Conservation (phyloP, 164 flowering plant species). For the Piper longum region DNA sequence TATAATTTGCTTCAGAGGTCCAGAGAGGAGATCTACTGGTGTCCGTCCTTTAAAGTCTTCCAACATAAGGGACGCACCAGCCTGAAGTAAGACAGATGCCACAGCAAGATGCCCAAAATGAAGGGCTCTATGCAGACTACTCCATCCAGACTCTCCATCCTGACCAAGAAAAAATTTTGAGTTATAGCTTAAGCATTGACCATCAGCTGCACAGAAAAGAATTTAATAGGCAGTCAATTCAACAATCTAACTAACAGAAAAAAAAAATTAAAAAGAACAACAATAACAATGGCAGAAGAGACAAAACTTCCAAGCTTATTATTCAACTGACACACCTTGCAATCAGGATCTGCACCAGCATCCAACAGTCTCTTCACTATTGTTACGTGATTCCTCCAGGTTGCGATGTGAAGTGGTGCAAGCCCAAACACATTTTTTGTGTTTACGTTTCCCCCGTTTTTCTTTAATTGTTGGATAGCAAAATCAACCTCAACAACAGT, state of each 20-base stretch:
- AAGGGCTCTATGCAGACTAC: slow-evolving; percentile 92
- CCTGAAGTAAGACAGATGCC: slow-evolving; percentile 72
- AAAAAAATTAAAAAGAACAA: neutral
- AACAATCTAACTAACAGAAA: neutral
- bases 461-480: slow-evolving; percentile 56
- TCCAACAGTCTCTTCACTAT: slow-evolving; percentile 74
- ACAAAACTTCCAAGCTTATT: too few species aligned
- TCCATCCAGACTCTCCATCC: slow-evolving; percentile 99
- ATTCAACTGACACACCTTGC: slow-evolving; percentile 47
- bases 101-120: slow-evolving; percentile 98
- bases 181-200: neutral
- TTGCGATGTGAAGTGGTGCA: slow-evolving; percentile 91
- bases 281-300: too few species aligned
- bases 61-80: slow-evolving; percentile 67
- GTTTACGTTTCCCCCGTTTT: slow-evolving; percentile 76
- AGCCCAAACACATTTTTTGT: slow-evolving; percentile 70
- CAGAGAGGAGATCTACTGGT: slow-evolving; percentile 88
- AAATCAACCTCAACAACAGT: slow-evolving; percentile 67
- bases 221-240: neutral
- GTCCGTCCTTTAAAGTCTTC: slow-evolving; percentile 82
- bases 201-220: neutral
- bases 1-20: slow-evolving; percentile 63
- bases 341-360: slow-evolving; percentile 98
- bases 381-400: slow-evolving; percentile 95
- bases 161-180: slow-evolving; percentile 14